Conservation (phyloP, 1,139 yeast species). For the Torulaspora globosa region DNA sequence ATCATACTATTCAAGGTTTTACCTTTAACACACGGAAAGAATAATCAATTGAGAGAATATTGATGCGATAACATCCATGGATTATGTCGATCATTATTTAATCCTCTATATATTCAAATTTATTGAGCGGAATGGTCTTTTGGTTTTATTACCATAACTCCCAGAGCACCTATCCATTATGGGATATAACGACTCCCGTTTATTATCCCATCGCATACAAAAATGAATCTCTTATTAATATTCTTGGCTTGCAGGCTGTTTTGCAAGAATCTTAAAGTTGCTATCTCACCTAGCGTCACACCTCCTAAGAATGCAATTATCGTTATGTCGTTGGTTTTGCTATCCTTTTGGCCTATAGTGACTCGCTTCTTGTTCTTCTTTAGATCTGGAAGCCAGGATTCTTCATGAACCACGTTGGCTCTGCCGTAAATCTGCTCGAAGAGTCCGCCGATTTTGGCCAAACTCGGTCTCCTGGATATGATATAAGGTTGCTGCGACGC, state of each 20-base stretch:
- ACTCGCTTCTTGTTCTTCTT: slow-evolving; percentile 20
- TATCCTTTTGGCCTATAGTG: slow-evolving; percentile 6
- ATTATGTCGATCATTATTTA: slow-evolving; percentile 7
- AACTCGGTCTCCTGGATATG: slow-evolving; percentile 28
- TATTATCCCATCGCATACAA: slow-evolving; percentile 30
- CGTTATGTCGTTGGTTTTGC: slow-evolving; percentile 21
- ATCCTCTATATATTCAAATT: slow-evolving; percentile 5
- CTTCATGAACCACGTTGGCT: slow-evolving; percentile 15
- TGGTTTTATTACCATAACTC: background rate
- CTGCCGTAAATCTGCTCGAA: slow-evolving; percentile 28
- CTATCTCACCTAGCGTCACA: slow-evolving; percentile 35
- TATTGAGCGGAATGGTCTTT: slow-evolving; percentile 6
- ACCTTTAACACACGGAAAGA: slow-evolving; percentile 8
- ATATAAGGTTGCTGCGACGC: slow-evolving; percentile 35
- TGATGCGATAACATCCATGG: slow-evolving; percentile 7
- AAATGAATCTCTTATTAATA: slow-evolving; percentile 30
- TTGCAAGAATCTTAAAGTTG: slow-evolving; percentile 29
- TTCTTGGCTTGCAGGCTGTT: slow-evolving; percentile 24
- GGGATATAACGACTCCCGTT: slow-evolving; percentile 11
- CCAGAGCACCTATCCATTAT: background rate
- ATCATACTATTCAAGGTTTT: slow-evolving; percentile 11
- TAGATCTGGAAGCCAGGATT: slow-evolving; percentile 27
- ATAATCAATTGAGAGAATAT: slow-evolving; percentile 7
- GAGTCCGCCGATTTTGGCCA: slow-evolving; percentile 24
- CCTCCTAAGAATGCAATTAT: slow-evolving; percentile 35